Base-by-base conservation (phyloP, 352 stramenopile genomes). In the Globisporangium recalcitrans region DNA sequence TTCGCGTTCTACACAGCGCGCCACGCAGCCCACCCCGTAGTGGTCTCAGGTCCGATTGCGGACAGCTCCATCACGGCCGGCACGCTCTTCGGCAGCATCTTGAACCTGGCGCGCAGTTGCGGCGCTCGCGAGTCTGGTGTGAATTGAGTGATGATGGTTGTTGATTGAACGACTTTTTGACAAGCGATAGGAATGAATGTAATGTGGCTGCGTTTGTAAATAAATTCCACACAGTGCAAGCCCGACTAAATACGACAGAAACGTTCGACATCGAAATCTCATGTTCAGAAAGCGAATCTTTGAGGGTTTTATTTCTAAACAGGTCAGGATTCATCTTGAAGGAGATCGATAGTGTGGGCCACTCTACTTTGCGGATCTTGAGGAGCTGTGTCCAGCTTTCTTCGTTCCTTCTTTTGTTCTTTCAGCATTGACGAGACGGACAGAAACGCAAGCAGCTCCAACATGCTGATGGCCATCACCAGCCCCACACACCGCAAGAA, bases 1-100 rank as follows among this genome's bases (percentile, higher is more conserved):
- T 88, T 94, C 57, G 81, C 82, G 51, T 91, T 91, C 65, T 86
- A 92, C 78, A 94, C 85, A 46, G 60, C 69, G 49, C 80, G 85
- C 32, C 85, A 94, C 72, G 74, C 82, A 9, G 71, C 74, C 36
- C 75, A 92, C 63, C 85, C 85, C 2, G 79, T 94, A 14, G 81
- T 92, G 36, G 80, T 94, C 60, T 87, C 79, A n/a, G 82, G 85
- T 11, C 81, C 85, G n/a, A 87, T 91, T 58, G 78, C 82, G 31
- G 80, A 91, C 67, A 74, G 68, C 54, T 79, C 74, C 52, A 91
- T 91, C 73, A 90, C 81, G 49, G 85, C 85, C 32, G 80, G 82
- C 54, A 83, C 82, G 54, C 73, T 94, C 42, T 94, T 94, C 66
- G 82, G 81, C 40, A 88, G 76, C 63, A 85, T 89, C 22, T 57